Evolutionary conservation across 768 basidiomycete genomes (phyloP), one percentile per base, ranked within the genome.

Genomic region (Tylopilus vinaceipallidus): DNA sequence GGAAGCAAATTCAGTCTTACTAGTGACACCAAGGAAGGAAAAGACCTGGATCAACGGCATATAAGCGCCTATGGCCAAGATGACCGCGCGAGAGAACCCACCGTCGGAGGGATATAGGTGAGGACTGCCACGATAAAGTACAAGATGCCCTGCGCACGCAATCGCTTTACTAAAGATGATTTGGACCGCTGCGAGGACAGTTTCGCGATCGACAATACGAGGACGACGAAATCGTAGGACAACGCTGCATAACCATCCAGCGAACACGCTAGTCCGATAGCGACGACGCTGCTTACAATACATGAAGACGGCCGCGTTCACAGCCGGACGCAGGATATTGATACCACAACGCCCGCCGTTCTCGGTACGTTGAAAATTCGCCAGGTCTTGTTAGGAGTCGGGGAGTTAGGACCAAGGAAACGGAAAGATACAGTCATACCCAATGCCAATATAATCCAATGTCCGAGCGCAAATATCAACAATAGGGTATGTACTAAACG

Each of bases 401-500:
- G n/a, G n/a, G n/a, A n/a, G n/a, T n/a, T n/a, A n/a, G 1, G 2
- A 13, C 35, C 11, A 23, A 44, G 22, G 34, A 23, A 5, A 35
- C 34, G 6, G 4, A 35, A 13, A 17, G 29, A 35, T 2, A 4
- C 16, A 14, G 29, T 2, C 52, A 1, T 47, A 59, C 64, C 52
- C 0, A 64, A 36, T 1, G 46, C 53, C 1, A 66, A 45, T 4
- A 57, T 35, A 14, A 44, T 37, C 66, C 65, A 68, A 12, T 66
- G 66, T 9, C 55, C 64, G 10, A 56, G 6, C 10, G 52, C 20
- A 16, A 56, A 13, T 0, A 52, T 1, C 29, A 51, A 10, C 1
- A 68, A 30, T 13, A 66, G 13, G 4, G 20, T 1, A 27, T 61
- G 53, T n/a, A 68, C 55, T 3, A 33, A 29, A 33, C 35, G 45